phyloP scores from a whole-genome alignment of 345 rosid genomes.

The Aquilaria malaccensis region DNA sequence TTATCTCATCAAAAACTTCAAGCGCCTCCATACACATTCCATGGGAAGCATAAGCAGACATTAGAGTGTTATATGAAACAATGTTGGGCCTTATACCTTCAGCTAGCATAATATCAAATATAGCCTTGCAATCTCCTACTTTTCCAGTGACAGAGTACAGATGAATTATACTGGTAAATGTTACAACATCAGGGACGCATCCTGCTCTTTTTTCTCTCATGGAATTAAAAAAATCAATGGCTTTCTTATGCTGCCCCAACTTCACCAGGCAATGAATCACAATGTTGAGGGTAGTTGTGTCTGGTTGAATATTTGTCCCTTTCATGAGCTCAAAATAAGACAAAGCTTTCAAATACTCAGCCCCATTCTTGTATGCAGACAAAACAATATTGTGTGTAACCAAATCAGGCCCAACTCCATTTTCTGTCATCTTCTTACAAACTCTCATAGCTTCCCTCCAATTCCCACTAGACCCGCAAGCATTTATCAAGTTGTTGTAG shows the following conservation, averaged over 20 bases:
- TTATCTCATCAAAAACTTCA: constrained; percentile 63
- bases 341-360: constrained; percentile 70
- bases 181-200: constrained; percentile 67
- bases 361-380: constrained; percentile 80
- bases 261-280: constrained; percentile 72
- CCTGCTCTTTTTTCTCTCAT: constrained; percentile 73
- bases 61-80: constrained; percentile 66
- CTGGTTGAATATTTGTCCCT: constrained; percentile 76
- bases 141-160: constrained; percentile 70
- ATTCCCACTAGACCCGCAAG: constrained; percentile 95
- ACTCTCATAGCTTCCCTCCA: constrained; percentile 91
- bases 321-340: constrained; percentile 88
- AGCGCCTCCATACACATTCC: constrained; percentile 80
- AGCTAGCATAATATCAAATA: constrained; percentile 67
- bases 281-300: constrained; percentile 79
- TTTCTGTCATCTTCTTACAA: constrained; percentile 89
- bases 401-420: constrained; percentile 95
- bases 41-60: constrained; percentile 80
- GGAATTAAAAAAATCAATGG: constrained; percentile 65
- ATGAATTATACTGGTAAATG: constrained; percentile 74
- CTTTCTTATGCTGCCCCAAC: constrained; percentile 65
- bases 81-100: constrained; percentile 83
- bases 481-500: constrained; percentile 86
- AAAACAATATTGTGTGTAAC: constrained; percentile 88
- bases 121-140: constrained; percentile 66